Evolutionary conservation across 345 rosid genomes (phyloP).

Genomic region (Eutrema heterophyllum): DNA sequence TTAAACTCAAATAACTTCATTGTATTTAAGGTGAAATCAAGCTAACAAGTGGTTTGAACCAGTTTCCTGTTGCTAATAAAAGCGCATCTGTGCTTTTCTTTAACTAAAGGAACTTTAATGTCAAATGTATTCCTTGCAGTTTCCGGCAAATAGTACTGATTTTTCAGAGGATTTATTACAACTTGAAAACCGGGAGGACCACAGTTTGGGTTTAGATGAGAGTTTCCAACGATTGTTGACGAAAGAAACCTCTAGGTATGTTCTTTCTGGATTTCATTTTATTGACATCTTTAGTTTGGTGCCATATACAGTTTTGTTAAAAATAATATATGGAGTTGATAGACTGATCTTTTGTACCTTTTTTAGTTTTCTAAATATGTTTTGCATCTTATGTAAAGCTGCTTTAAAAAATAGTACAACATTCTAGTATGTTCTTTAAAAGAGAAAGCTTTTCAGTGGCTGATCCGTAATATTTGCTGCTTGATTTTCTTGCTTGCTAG

Average conservation of each 20-base stretch:
- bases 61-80: neutral
- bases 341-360: neutral
- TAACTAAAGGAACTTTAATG: neutral
- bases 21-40: constrained; percentile 5
- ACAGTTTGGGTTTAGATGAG: constrained; percentile 47
- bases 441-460: constrained; percentile 4
- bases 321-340: neutral
- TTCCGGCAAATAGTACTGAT: constrained; percentile 59
- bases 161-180: constrained; percentile 51
- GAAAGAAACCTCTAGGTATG: constrained; percentile 60
- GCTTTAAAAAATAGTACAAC: neutral
- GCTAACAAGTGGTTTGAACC: neutral
- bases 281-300: neutral
- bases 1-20: neutral
- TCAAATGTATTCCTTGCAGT: constrained; percentile 52
- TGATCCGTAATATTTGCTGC: neutral
- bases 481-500: neutral
- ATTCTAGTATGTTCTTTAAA: neutral
- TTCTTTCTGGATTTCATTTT: constrained; percentile 1
- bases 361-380: neutral
- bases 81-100: neutral
- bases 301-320: neutral
- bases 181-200: constrained; percentile 56
- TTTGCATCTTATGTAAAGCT: neutral
- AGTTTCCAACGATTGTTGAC: constrained; percentile 53